Conservation (phyloP, 257 asterid genomes). For the Ehretia macrophylla region DNA sequence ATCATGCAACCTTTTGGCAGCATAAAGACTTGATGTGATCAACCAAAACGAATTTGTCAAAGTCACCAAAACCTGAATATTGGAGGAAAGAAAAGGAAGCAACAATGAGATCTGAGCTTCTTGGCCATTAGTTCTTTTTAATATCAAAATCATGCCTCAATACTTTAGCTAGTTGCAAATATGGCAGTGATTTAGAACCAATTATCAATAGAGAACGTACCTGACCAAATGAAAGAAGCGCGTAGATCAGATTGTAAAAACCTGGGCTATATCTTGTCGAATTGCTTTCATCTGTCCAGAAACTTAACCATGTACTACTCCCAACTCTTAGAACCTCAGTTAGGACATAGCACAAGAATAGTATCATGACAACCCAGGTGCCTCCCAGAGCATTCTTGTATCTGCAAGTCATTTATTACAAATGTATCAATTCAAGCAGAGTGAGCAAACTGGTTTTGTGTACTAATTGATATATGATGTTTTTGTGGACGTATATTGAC, state of each 20-base stretch:
- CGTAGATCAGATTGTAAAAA: slow-evolving; percentile 76
- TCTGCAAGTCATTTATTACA: slow-evolving; percentile 32
- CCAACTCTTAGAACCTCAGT: slow-evolving; percentile 76
- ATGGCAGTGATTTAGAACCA: neutral
- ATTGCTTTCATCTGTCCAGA: slow-evolving; percentile 80
- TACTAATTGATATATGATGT: no score
- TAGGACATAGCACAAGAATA: slow-evolving; percentile 53
- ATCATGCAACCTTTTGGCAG: slow-evolving; percentile 73
- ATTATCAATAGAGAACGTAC: slow-evolving; percentile 16
- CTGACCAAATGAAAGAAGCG: slow-evolving; percentile 60
- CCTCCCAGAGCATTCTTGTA: slow-evolving; percentile 82
- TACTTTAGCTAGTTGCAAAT: neutral
- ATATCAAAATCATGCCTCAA: neutral
- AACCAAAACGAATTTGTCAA: slow-evolving; percentile 85
- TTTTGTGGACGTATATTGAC: no score
- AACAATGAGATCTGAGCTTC: slow-evolving; percentile 1
- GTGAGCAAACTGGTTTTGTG: neutral
- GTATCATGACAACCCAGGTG: slow-evolving; percentile 66
- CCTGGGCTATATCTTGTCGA: slow-evolving; percentile 43
- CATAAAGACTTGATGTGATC: slow-evolving; percentile 83
- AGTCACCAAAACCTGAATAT: slow-evolving; percentile 68
- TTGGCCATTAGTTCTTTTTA: no score
- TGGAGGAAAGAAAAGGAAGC: slow-evolving; percentile 2
- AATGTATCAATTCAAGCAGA: slow-evolving; percentile 13
- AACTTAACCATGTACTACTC: slow-evolving; percentile 92